These are phyloP conservation scores for Dionaea muscipula DNA, from an alignment of 179 eudicot species.

Conservation along the genomic window DNA sequence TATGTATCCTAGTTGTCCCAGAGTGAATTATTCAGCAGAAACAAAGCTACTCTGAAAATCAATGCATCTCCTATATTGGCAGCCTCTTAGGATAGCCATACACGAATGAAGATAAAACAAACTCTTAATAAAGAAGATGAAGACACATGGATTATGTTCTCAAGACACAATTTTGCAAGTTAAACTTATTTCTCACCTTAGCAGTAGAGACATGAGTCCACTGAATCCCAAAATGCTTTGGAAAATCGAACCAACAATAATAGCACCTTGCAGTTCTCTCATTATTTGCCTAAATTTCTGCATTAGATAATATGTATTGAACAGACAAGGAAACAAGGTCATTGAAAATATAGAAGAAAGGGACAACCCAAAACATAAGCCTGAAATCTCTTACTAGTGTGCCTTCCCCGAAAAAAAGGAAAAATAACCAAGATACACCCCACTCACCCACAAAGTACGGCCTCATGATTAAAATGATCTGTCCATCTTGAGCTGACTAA, in stretches of 20 bases:
- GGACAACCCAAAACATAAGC: neutral
- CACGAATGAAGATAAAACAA: no score
- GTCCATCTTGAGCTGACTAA: no score
- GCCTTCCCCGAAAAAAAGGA: no score
- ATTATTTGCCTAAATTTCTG: conserved; percentile 93
- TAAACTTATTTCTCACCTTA: conserved; percentile 36
- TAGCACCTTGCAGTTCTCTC: conserved; percentile 96
- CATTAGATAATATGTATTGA: conserved; percentile 14
- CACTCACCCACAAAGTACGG: no score
- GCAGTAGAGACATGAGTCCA: conserved; percentile 66
- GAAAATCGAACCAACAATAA: conserved; percentile 69
- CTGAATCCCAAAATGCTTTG: conserved; percentile 83
- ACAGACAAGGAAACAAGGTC: conserved; percentile 5
- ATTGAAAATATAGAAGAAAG: conserved; percentile 3
- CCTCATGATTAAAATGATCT: no score
- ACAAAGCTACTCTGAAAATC: no score
- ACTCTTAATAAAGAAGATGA: neutral
- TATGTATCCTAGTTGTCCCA: no score
- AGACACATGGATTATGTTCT: neutral
- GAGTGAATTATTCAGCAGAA: no score
- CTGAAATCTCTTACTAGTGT: no score
- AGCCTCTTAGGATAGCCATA: no score
- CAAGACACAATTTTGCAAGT: neutral
- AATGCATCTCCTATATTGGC: no score
- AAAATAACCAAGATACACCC: no score